Evolutionary conservation across 2,329 filamentous ascomycete species (phyloP), one percentile per base, ranked within the genome.

Genomic region (Neopestalotiopsis sp.): DNA sequence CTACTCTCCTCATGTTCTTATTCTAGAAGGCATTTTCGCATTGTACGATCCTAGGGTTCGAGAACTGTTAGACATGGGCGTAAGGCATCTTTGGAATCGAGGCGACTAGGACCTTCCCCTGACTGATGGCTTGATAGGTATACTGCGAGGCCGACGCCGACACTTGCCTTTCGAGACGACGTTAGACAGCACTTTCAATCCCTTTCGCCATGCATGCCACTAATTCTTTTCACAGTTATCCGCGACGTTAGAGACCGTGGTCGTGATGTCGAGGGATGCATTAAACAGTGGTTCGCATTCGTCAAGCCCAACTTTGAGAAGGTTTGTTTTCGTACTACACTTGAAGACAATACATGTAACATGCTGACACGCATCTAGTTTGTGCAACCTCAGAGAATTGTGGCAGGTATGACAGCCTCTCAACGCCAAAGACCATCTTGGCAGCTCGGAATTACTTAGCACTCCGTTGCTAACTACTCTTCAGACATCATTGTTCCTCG

Each of bases 241-340:
- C 92, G 96, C 76, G 96, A 99, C 81, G 94, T 98, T 28, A 90
- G 90, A 74, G 94, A 97, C 75, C 90, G 96, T 76, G 95, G 93
- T 3, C 89, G 96, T 77, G 95, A 97, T 76, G 92, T 98, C 68
- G 93, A 98, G 78, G 96, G 96, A 56, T 95, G 95, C 76, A 95
- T 99, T 79, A 98, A 98, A 81, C 96, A 99, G 80, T 99, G 96
- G 96, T 98, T 98, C 79, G 85, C 84, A 12, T 99, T 93, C 78
- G 96, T 99, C 58, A 99, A 99, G 81, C 96, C 96, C 3, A 98
- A 98, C 77, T 98, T 97, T 76, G 92, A 95, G 79, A 94, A 92
- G 81, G 87, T 87, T 76, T 67, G 75, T 66, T 3, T 32, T 24
- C 28, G 45, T 17, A 34, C 30, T 3, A 59, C 57, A 30, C 7